These are phyloP conservation scores for Coix lacrymajobi DNA, from an alignment of 176 grass and related monocot genomes.

Conservation along the genomic window DNA sequence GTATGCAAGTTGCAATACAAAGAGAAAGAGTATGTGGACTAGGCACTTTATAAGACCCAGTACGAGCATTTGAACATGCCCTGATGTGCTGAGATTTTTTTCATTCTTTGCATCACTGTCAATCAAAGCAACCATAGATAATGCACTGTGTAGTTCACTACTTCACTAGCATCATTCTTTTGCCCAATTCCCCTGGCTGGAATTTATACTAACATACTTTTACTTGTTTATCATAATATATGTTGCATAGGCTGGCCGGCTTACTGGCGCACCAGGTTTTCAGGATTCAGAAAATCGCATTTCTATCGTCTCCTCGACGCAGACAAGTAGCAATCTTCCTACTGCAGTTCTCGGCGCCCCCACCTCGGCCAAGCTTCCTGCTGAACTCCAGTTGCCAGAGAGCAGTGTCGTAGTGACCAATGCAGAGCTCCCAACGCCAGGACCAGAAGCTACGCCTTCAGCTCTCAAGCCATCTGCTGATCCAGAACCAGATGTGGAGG, in stretches of 20 bases:
- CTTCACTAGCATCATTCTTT: background rate
- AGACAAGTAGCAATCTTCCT: background rate
- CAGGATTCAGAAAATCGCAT: background rate
- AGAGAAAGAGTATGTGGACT: background rate
- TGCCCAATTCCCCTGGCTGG: background rate
- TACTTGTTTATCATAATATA: background rate
- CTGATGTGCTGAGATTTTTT: background rate
- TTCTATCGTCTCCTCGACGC: slow-evolving; percentile 1
- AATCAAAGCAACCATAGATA: background rate
- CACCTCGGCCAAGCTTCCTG: background rate
- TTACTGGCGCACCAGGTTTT: slow-evolving; percentile 13
- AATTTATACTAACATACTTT: background rate
- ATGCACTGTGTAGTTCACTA: background rate
- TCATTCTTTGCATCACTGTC: background rate
- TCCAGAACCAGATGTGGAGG: background rate
- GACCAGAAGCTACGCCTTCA: background rate
- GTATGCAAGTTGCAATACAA: background rate
- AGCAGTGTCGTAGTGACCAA: background rate
- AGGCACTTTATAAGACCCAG: background rate
- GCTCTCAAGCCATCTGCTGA: background rate
- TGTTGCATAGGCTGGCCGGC: slow-evolving; percentile 16
- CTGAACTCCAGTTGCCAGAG: slow-evolving; percentile 4
- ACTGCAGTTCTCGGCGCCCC: background rate
- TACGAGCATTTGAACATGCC: background rate
- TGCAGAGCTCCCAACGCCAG: background rate